phyloP scores from a whole-genome alignment of 257 asterid species.

The Vinca minor region DNA sequence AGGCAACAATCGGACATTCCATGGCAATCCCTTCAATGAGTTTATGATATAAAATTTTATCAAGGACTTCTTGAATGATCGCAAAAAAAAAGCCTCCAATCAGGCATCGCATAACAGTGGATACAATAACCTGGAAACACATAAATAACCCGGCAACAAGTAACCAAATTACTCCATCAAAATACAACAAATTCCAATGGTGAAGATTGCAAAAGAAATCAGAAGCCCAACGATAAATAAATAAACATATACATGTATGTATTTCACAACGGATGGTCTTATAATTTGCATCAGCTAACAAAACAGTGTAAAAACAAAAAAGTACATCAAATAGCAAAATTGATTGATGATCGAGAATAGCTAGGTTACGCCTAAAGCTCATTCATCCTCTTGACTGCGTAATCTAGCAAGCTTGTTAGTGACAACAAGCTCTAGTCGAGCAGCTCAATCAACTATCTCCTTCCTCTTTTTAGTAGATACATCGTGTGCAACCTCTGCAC shows the following conservation, averaged over 20 bases:
- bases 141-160: too few relatives aligned
- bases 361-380: slow-evolving; percentile 2
- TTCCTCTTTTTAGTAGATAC: slow-evolving; percentile 57
- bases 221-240: too few relatives aligned
- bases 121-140: too few relatives aligned
- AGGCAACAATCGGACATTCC: too few relatives aligned
- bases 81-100: too few relatives aligned
- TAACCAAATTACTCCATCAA: too few relatives aligned
- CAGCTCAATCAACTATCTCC: slow-evolving; percentile 51
- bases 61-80: too few relatives aligned
- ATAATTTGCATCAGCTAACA: slow-evolving; percentile 1
- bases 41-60: too few relatives aligned
- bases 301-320: slow-evolving; percentile 3
- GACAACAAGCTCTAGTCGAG: slow-evolving; percentile 58
- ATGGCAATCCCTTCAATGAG: too few relatives aligned
- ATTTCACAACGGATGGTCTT: neutral
- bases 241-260: neutral
- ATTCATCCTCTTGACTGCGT: slow-evolving; percentile 70
- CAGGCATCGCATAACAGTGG: too few relatives aligned
- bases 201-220: too few relatives aligned
- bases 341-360: neutral
- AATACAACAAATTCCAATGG: too few relatives aligned
- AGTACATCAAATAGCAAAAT: neutral
- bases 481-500: slow-evolving; percentile 68
- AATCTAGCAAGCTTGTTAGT: slow-evolving; percentile 68